Evolutionary conservation across 1,139 yeast genomes (phyloP), one percentile per base, ranked within the genome.

Genomic region (Lodderomyces theae): DNA sequence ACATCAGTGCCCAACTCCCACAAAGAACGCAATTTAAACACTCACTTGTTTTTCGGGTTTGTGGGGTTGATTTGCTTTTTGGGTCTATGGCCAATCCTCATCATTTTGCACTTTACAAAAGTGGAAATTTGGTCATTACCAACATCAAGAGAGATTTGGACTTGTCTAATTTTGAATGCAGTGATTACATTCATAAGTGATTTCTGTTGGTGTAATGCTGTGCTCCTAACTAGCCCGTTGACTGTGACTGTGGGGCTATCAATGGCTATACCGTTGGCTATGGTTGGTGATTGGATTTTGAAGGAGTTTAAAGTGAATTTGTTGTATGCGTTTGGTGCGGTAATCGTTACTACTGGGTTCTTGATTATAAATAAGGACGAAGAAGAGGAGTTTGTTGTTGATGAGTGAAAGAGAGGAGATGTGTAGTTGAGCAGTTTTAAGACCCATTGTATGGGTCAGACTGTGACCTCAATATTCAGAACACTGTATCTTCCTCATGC

Each of bases 171-270:
- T 1, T 51, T 78, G 37, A 92, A 92, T 60, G 86, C 92, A 40
- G 55, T 77, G 21, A 80, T 88, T 32, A 88, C 97, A 0, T 82
- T 92, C 51, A 64, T 89, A 13, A 85, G 95, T 35, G 98, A 92
- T 58, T 88, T 84, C 51, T 82, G 95, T 56, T 92, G 98, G 98
- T 96, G 96, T 34, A 79, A 88, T 51, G 96, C 97, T 0, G 94
- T 90, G 74, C 72, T 92, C 26, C 68, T 92, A 57, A 92, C 98
- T 1, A 83, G 94, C 38, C 98, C 98, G 0, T 70, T 92, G 47
- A 90, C 96, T 0, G 97, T 90, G 2, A 92, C 98, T 0, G 95
- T 92, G 7, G 98, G 98, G 0, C 70, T 92, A 34, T 84, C 96
- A 21, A 79, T 92, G 51, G 89, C 97, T 0, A 92, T 92, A 22